Conservation (phyloP, 805 yeast genomes). For the Candida endomychidarum region DNA sequence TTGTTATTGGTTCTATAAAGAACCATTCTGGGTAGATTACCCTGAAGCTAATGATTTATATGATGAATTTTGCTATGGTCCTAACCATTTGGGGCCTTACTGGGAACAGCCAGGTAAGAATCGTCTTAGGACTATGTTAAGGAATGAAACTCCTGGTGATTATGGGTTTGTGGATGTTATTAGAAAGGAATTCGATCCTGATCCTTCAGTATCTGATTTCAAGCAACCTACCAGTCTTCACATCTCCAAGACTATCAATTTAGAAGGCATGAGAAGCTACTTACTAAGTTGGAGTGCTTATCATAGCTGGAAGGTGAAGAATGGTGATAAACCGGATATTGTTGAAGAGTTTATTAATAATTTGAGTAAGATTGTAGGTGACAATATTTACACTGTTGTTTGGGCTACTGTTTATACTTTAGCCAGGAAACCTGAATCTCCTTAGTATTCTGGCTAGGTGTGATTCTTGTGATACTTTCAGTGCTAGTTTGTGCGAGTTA, state of each 20-base stretch:
- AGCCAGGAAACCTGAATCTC: conserved; percentile 33
- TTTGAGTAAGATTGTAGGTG: conserved; percentile 45
- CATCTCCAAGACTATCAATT: conserved; percentile 17
- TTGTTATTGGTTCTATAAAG: conserved; percentile 78
- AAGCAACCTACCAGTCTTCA: conserved; percentile 17
- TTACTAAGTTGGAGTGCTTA: conserved; percentile 69
- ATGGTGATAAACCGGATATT: conserved; percentile 41
- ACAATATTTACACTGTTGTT: conserved; percentile 42
- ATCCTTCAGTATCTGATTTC: conserved; percentile 19
- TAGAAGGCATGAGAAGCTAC: conserved; percentile 32
- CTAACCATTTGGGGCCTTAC: conserved; percentile 46
- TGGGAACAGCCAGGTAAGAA: conserved; percentile 51
- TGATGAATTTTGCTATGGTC: conserved; percentile 21
- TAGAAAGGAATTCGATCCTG: conserved; percentile 30
- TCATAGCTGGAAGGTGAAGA: conserved; percentile 49
- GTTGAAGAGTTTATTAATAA: conserved; percentile 41
- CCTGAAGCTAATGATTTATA: conserved; percentile 54
- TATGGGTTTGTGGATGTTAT: conserved; percentile 37
- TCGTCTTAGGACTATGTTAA: conserved; percentile 23
- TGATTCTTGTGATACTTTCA: too few relatives aligned
- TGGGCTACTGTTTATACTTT: conserved; percentile 59
- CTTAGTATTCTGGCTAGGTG: too few relatives aligned
- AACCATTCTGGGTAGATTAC: conserved; percentile 53
- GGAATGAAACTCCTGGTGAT: conserved; percentile 24
- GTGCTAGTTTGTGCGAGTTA: too few relatives aligned